phyloP scores from a whole-genome alignment of 345 rosid species.

The Carallia pectinifolia region DNA sequence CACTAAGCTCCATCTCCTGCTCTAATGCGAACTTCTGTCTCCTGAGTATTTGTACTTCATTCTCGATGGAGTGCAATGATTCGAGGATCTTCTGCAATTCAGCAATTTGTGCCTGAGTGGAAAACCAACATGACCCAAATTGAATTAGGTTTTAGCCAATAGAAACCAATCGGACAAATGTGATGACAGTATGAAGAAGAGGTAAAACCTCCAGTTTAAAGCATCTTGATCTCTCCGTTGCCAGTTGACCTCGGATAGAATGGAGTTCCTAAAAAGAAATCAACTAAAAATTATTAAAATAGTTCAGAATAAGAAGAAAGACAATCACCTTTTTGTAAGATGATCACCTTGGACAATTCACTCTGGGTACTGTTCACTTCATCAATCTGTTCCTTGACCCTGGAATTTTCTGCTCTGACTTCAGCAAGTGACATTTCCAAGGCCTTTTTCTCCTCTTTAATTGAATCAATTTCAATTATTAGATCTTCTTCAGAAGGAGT shows the following conservation, averaged over 20 bases:
- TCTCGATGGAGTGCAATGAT: constrained; percentile 67
- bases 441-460: constrained; percentile 66
- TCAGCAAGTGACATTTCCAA: constrained; percentile 57
- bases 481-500: constrained; percentile 37
- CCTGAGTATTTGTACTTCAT: constrained; percentile 78
- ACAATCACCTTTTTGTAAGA: not conserved
- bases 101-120: constrained; percentile 74
- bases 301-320: not conserved
- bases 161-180: not conserved
- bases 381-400: constrained; percentile 64
- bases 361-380: constrained; percentile 64
- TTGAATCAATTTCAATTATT: constrained; percentile 42
- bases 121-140: constrained; percentile 16
- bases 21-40: constrained; percentile 69
- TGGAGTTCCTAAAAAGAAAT: constrained; percentile 64
- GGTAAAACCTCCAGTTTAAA: constrained; percentile 80
- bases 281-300: not conserved
- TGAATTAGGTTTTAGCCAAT: not conserved
- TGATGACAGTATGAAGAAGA: constrained; percentile 3
- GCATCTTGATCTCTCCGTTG: constrained; percentile 96
- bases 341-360: constrained; percentile 70
- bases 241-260: constrained; percentile 87
- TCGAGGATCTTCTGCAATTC: constrained; percentile 82
- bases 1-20: constrained; percentile 53
- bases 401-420: constrained; percentile 57